A percentile compares a stretch with the other conserved stretches of the same genome.
Evolutionary conservation across 2,329 filamentous ascomycete species (phyloP).

Genomic region (Phyllosticta citribraziliensis): DNA sequence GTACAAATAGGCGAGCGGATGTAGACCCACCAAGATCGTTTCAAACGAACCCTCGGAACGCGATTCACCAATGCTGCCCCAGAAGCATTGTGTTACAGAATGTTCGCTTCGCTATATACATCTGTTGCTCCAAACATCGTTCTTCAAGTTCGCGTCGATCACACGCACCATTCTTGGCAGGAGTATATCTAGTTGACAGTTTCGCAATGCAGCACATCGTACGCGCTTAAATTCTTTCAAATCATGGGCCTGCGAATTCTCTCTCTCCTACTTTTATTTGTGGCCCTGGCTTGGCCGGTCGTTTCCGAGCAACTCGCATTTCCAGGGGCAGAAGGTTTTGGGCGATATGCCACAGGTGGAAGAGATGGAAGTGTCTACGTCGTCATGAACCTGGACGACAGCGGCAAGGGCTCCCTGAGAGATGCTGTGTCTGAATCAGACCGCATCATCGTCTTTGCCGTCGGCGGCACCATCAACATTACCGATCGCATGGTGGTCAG

Average conservation of each 20-base stretch:
- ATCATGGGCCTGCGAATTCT: neutral
- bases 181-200: neutral
- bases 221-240: neutral
- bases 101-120: neutral
- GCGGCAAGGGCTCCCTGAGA: slow-evolving; percentile 40
- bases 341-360: slow-evolving; percentile 37
- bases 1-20: no score
- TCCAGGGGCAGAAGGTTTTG: slow-evolving; percentile 43
- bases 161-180: neutral
- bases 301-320: slow-evolving; percentile 30
- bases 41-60: neutral
- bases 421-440: slow-evolving; percentile 41
- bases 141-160: neutral
- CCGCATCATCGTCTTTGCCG: slow-evolving; percentile 42
- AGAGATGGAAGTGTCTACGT: slow-evolving; percentile 39
- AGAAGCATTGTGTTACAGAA: neutral
- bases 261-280: neutral
- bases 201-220: neutral
- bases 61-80: neutral
- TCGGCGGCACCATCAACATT: slow-evolving; percentile 43
- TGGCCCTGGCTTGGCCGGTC: slow-evolving; percentile 7
- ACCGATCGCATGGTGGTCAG: slow-evolving; percentile 37
- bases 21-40: neutral
- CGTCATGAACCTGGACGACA: slow-evolving; percentile 40
- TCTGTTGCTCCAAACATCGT: neutral